Evolutionary conservation across 495 filamentous ascomycete species (phyloP).

Genomic region (Tuber magnatum): DNA sequence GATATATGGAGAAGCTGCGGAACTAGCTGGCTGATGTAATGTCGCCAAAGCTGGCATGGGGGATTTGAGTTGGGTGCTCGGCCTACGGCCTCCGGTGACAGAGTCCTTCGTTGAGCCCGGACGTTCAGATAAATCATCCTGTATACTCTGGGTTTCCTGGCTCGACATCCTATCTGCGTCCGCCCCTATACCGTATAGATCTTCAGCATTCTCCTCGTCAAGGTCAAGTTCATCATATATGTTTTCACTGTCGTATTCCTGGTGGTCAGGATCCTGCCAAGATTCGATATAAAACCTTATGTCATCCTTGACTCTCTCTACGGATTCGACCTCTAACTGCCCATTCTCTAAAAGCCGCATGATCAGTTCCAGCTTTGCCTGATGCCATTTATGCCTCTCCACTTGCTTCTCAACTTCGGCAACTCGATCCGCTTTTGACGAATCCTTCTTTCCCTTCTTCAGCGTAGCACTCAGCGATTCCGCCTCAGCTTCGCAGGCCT

Average conservation of each 20-base stretch:
- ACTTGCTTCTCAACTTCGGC: conserved; percentile 73
- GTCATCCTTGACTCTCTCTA: conserved; percentile 76
- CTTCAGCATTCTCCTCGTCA: conserved; percentile 71
- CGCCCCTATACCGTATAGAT: conserved; percentile 66
- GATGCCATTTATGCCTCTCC: conserved; percentile 95
- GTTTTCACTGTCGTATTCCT: conserved; percentile 79
- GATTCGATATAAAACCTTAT: conserved; percentile 94
- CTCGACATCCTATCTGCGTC: conserved; percentile 86
- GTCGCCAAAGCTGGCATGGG: conserved; percentile 86
- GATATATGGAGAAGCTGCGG: conserved; percentile 50
- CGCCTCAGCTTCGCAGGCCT: conserved; percentile 81
- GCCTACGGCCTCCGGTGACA: conserved; percentile 57
- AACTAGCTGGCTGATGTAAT: conserved; percentile 54
- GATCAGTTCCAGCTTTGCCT: conserved; percentile 83
- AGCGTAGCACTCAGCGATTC: conserved; percentile 78
- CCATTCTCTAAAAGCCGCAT: conserved; percentile 87
- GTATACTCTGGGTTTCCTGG: conserved; percentile 88
- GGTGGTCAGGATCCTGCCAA: conserved; percentile 77
- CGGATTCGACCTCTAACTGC: conserved; percentile 74
- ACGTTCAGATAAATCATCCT: conserved; percentile 73
- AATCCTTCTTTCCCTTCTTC: conserved; percentile 87
- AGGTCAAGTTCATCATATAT: conserved; percentile 94
- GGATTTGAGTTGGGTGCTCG: conserved; percentile 87
- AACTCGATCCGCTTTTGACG: conserved; percentile 73
- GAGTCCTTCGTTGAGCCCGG: conserved; percentile 49